phyloP scores from a whole-genome alignment of 2,329 filamentous ascomycete genomes.

The Chrysoporthe cubensis region DNA sequence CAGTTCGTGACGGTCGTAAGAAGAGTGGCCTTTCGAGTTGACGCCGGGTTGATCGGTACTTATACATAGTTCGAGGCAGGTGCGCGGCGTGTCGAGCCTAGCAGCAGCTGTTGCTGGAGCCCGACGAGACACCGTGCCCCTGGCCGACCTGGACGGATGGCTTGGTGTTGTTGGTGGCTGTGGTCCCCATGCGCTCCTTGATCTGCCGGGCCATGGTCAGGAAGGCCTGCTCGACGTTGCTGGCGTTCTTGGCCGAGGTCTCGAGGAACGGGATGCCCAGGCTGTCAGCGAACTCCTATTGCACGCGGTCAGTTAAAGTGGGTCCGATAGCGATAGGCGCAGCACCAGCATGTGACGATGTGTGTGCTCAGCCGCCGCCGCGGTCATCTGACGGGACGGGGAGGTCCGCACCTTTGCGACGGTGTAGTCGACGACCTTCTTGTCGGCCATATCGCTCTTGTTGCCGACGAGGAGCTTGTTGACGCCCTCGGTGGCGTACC shows the following conservation, averaged over 20 bases:
- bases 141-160: constrained; percentile 94
- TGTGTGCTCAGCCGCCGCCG: constrained; percentile 15
- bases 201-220: constrained; percentile 99
- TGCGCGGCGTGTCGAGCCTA: constrained; percentile 54
- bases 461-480: constrained; percentile 99
- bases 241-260: constrained; percentile 99
- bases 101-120: constrained; percentile 86
- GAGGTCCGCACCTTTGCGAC: constrained; percentile 85
- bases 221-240: constrained; percentile 99
- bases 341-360: constrained; percentile 25
- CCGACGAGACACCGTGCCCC: constrained; percentile 90
- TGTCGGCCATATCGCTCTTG: constrained; percentile 99
- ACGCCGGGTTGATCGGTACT: constrained; percentile 23
- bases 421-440: constrained; percentile 99
- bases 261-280: constrained; percentile 99
- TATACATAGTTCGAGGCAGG: constrained; percentile 27
- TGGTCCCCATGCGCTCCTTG: constrained; percentile 99
- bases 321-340: constrained; percentile 19
- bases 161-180: constrained; percentile 95
- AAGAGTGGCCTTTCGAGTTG: constrained; percentile 17
- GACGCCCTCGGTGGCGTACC: constrained; percentile 97
- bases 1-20: constrained; percentile 30
- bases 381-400: constrained; percentile 14
- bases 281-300: constrained; percentile 96
- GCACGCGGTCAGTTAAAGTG: constrained; percentile 25